Base-by-base conservation (phyloP, 2,329 filamentous ascomycete species). In the Cladosporium austrohemisphaericum region DNA sequence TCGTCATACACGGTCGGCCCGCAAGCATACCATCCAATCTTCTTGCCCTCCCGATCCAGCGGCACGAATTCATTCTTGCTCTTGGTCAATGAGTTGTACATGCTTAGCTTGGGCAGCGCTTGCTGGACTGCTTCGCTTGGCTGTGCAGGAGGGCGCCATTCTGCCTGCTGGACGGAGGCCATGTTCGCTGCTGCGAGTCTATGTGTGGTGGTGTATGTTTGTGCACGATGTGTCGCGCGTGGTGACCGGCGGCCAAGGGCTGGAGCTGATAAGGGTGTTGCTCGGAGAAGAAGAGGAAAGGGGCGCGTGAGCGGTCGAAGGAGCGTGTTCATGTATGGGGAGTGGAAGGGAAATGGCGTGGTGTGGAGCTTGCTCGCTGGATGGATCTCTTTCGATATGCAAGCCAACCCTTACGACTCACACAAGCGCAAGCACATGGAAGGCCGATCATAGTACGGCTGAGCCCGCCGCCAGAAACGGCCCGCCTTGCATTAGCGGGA, bases 11-110 rank as follows among this genome's bases (percentile, higher is more conserved):
- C 65, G 1, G 89, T 95, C 51, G 89, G 89, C 14, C 90, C 90
- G 72, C 90, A 95, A 58, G 85, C 86, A 68, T 95, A 95, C 88
- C 89, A 95, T 4, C 81, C 83, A 22, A 94, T 80, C 64, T 85
- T 84, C 60, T 75, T 79, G 26, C 77, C 78, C 20, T 81, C 79
- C 7, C 77, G 73, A 63, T 91, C 82, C 40, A 87, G 77, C 11
- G 88, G 87, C 35, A 84, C 72, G 62, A 94, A 93, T 4, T 83
- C 79, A 36, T 84, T 84, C 62, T 91, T 88, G 9, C 76, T 76
- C 53, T 86, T 79, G 9, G 88, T 86, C 61, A 95, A 74, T 5
- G 86, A 90, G 71, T 93, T 94, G 75, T 85, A 88, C 57, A 95
- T 76, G 64, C 82, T 85, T 59, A 94, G 74, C 40, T 80, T 68